Percentiles rank a stretch among this genome's conserved stretches.
Conservation (phyloP, 306 rosid species). For the Vicia villosa region DNA sequence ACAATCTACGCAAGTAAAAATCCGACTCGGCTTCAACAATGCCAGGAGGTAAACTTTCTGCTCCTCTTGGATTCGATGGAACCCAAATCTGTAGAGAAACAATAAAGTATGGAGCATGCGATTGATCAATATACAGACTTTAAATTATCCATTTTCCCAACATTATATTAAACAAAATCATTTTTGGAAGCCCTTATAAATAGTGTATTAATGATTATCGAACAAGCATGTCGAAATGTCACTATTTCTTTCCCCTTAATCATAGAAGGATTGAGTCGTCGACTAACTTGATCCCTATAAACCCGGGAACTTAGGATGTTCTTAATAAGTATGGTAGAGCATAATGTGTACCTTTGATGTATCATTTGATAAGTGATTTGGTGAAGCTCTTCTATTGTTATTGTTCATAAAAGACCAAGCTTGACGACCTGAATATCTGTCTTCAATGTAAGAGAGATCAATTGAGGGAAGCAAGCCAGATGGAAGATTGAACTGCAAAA, state of each 20-base stretch:
- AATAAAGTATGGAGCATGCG: slow-evolving; percentile 17
- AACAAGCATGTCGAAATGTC: slow-evolving; percentile 18
- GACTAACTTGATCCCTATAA: slow-evolving; percentile 26
- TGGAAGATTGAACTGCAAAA: slow-evolving; percentile 78
- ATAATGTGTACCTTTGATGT: slow-evolving; percentile 64
- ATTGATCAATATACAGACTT: slow-evolving; percentile 22
- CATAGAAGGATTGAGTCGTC: slow-evolving; percentile 20
- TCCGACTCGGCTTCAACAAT: slow-evolving; percentile 83
- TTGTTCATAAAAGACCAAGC: slow-evolving; percentile 50
- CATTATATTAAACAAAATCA: slow-evolving; percentile 5
- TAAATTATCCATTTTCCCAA: slow-evolving; percentile 22
- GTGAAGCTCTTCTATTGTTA: slow-evolving; percentile 41
- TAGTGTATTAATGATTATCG: neutral
- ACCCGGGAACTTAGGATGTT: slow-evolving; percentile 6
- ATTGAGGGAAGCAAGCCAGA: slow-evolving; percentile 75
- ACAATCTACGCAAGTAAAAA: slow-evolving; percentile 76
- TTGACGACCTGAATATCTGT: slow-evolving; percentile 51
- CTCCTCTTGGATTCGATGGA: slow-evolving; percentile 95
- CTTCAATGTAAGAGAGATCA: slow-evolving; percentile 58
- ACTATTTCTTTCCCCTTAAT: slow-evolving; percentile 1
- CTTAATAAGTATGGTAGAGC: slow-evolving; percentile 18
- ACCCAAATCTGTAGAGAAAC: slow-evolving; percentile 77
- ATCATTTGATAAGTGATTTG: slow-evolving; percentile 48
- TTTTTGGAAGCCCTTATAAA: slow-evolving; percentile 26
- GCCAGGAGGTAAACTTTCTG: slow-evolving; percentile 88